Base-by-base conservation (phyloP, 2,329 filamentous ascomycete species). In the Aspergillus brunneoviolaceus region DNA sequence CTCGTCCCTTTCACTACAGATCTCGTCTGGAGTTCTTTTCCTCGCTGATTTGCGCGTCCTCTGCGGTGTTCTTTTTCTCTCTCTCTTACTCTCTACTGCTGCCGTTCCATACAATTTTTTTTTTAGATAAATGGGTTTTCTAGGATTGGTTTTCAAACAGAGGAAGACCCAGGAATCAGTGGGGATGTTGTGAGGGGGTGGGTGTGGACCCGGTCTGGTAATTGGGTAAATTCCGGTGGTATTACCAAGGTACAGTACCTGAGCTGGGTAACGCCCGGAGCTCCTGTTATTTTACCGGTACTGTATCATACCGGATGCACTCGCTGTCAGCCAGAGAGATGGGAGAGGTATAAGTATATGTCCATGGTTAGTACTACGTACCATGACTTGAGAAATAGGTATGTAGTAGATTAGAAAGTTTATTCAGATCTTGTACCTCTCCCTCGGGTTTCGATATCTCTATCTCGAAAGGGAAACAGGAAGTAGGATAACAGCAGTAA, bases 81-180 rank as follows among this genome's bases (percentile, higher is more conserved):
- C 45, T 33, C 45, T 33, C 45, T 57, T 52, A 35, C 25, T 54
- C 55, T 57, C 27, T 49, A 60, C 50, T 57, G 53, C 53, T 27
- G 27, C 62, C 60, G 59, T 23, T 53, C 35, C 5, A 12, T 16
- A 47, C 23, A 48, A 33, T 58, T 60, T 35, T 57, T 49, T 53
- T 49, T 33, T 54, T 14, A 21, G 52, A 65, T 60, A 23, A 27
- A 50, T 16, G 35, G 62, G 70, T 69, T 69, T 63, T 64, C 61
- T 68, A 35, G 65, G 66, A 59, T 62, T 58, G 51, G 52, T 58
- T 55, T 58, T 51, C 47, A 52, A 62, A 63, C 57, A 49, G 51
- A 55, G 35, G 53, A 49, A 57, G 62, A 51, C 63, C 60, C 52
- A 62, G 55, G 61, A 45, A 60, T 62, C 55, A 49, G 60, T 67